A percentile compares a stretch with the other conserved stretches of the same genome.
Conservation (phyloP, 108 stramenopile genomes). For the Cyclotella choctawhatcheeana region DNA sequence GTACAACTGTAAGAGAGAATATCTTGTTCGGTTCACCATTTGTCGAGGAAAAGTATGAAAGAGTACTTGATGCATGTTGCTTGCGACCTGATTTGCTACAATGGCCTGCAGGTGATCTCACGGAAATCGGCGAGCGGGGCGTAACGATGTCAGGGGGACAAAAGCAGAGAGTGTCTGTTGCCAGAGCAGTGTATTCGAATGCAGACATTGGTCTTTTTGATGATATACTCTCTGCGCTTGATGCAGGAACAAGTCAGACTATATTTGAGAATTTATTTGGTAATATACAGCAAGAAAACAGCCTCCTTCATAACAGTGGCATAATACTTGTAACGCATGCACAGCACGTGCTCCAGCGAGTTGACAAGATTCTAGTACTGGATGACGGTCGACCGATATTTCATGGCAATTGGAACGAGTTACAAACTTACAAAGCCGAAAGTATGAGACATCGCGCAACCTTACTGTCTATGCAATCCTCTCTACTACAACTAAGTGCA, state of each 20-base stretch:
- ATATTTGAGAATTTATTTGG: slow-evolving; percentile 73
- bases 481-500: background rate
- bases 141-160: slow-evolving; percentile 90
- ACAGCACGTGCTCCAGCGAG: slow-evolving; percentile 64
- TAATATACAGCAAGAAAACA: slow-evolving; percentile 18
- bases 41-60: slow-evolving; percentile 78
- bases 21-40: slow-evolving; percentile 87
- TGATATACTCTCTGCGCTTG: slow-evolving; percentile 83
- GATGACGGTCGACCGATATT: slow-evolving; percentile 60
- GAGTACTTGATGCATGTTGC: slow-evolving; percentile 76
- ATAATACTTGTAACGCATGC: slow-evolving; percentile 87
- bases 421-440: slow-evolving; percentile 41
- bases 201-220: slow-evolving; percentile 86
- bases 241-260: slow-evolving; percentile 66
- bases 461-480: background rate
- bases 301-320: slow-evolving; percentile 54
- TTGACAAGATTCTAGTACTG: slow-evolving; percentile 69
- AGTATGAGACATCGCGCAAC: slow-evolving; percentile 37
- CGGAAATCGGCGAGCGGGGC: slow-evolving; percentile 95
- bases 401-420: slow-evolving; percentile 66
- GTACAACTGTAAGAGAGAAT: slow-evolving; percentile 92
- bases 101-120: slow-evolving; percentile 78
- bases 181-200: slow-evolving; percentile 84
- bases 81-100: slow-evolving; percentile 77
- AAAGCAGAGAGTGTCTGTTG: slow-evolving; percentile 69